Percentiles rank a stretch among this genome's conserved stretches.
Conservation (phyloP, 306 rosid species). For the Quercus variabilis region DNA sequence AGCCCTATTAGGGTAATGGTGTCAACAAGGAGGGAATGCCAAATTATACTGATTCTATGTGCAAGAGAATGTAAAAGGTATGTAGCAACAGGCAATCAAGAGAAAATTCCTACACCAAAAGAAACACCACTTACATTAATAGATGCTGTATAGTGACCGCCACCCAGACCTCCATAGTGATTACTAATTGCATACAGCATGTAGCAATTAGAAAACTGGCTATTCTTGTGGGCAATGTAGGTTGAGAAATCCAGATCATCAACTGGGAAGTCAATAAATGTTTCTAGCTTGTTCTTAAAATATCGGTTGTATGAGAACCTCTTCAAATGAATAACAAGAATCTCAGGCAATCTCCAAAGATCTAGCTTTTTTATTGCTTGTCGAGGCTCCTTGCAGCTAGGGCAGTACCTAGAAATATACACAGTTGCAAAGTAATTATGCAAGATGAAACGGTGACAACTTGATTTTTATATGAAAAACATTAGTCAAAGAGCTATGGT, state of each 20-base stretch:
- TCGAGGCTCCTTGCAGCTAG: slow-evolving; percentile 66
- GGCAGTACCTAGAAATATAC: slow-evolving; percentile 61
- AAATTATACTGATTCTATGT: neutral
- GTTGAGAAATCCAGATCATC: slow-evolving; percentile 60
- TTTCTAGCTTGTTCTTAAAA: slow-evolving; percentile 68
- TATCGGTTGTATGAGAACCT: slow-evolving; percentile 59
- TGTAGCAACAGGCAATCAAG: neutral
- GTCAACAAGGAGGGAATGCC: neutral
- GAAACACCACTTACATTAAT: slow-evolving; percentile 59
- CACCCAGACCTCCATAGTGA: slow-evolving; percentile 80
- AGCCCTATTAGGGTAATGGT: neutral
- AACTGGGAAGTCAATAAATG: slow-evolving; percentile 75
- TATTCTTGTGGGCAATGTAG: slow-evolving; percentile 32
- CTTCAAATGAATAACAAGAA: slow-evolving; percentile 81
- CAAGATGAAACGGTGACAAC: neutral
- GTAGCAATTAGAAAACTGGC: slow-evolving; percentile 42
- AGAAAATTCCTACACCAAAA: neutral
- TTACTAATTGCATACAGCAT: slow-evolving; percentile 71
- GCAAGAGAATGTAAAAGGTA: neutral
- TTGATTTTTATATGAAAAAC: neutral
- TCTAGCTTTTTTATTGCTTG: slow-evolving; percentile 87
- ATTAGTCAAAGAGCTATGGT: neutral
- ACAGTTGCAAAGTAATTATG: slow-evolving; percentile 12
- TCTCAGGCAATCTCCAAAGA: slow-evolving; percentile 91
- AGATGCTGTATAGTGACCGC: slow-evolving; percentile 88